Base-by-base conservation (phyloP, 768 basidiomycete species). In the Collybia sp. region DNA sequence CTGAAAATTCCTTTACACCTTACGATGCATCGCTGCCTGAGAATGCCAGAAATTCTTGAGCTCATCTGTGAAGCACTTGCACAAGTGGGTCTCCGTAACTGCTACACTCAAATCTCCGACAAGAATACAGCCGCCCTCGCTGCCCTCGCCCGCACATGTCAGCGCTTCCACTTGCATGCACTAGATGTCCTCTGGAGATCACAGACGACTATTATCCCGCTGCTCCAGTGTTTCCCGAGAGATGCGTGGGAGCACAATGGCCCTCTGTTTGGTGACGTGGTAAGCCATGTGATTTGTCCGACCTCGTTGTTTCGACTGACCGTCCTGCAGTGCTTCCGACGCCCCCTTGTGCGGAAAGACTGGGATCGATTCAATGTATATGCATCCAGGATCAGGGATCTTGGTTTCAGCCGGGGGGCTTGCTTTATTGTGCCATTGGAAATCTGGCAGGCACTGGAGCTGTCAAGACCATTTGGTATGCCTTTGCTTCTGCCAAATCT, bases 151-250 rank as follows among this genome's bases (percentile, higher is more conserved):
- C 40, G 19, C 16, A 43, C 47, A 15, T 48, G 47, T 34, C 33
- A 31, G 2, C 1, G n/a, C 15, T 48, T 48, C 38, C 41, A 43
- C 13, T 36, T 43, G n/a, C 5, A 30, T 10, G 42, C 47, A 2
- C 42, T 48, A 13, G 42, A 48, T 33, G 37, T 5, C 9, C 16
- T 48, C 10, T 48, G 47, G 47, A 20, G 35, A 12, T 12, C 15
- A 12, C 42, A 38, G 17, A 18, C 10, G 3, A 38, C 31, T 30
- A n/a, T 48, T 3, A 25, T n/a, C 8, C 34, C 34, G 12, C 35
- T 48, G 8, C 6, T 48, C 6, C 43, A 38, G 25, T 48, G 47
- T 48, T 44, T 48, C 25, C 47, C 47, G 17, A 9, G 11, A 17
- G 42, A 44, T 11, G 11, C 30, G 9, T 44, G 25, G 32, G 32